These are phyloP conservation scores for Cyanidiococcus yangmingshanensis DNA, from an alignment of 23 red algal species.

Conservation along the genomic window DNA sequence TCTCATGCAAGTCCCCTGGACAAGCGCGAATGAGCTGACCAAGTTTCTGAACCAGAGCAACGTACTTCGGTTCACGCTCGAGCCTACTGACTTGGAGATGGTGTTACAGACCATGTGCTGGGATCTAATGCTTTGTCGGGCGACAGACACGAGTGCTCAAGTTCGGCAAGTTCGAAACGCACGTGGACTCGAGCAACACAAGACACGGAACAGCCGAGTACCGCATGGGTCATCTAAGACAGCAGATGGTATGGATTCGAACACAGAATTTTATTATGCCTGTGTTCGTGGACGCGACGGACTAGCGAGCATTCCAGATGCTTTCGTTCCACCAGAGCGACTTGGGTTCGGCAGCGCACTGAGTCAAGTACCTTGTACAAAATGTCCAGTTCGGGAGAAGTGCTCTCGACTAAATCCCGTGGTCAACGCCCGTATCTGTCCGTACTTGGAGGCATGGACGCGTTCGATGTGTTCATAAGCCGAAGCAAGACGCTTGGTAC, in stretches of 20 bases:
- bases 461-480: not conserved
- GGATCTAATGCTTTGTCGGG: slow-evolving; percentile 7
- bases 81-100: not conserved
- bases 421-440: not conserved
- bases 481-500: too few species aligned
- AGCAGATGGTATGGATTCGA: not conserved
- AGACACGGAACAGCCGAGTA: not conserved
- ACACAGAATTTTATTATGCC: not conserved
- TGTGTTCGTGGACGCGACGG: not conserved
- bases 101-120: slow-evolving; percentile 17
- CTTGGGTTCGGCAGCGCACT: not conserved
- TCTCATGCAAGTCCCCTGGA: not conserved
- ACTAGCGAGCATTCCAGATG: not conserved
- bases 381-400: slow-evolving; percentile 8
- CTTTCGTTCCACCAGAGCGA: not conserved
- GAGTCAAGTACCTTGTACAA: not conserved
- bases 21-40: slow-evolving; percentile 11
- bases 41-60: not conserved
- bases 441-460: slow-evolving; percentile 12
- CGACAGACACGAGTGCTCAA: not conserved
- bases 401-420: slow-evolving; percentile 5
- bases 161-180: not conserved
- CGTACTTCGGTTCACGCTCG: not conserved
- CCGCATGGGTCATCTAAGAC: not conserved
- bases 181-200: not conserved